A percentile compares a stretch with the other conserved stretches of the same genome.
These are phyloP conservation scores for Diaporthe sp. DNA, from an alignment of 2,329 filamentous ascomycete genomes.

Conservation along the genomic window DNA sequence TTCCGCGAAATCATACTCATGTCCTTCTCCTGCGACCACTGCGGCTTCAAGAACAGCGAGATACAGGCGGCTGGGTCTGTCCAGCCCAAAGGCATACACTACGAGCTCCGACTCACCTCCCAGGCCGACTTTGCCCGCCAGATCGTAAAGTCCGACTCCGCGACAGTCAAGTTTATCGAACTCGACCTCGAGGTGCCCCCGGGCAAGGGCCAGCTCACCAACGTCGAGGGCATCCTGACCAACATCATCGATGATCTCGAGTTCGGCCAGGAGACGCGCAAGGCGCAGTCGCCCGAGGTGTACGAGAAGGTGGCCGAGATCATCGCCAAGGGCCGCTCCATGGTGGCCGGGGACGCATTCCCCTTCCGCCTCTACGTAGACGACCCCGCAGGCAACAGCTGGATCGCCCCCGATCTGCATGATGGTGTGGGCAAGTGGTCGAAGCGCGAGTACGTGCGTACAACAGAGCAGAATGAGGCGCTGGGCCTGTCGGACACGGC, in stretches of 20 bases:
- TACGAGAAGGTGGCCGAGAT: conserved; percentile 82
- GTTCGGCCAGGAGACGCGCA: conserved; percentile 84
- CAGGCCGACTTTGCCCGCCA: conserved; percentile 83
- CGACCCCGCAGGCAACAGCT: conserved; percentile 95
- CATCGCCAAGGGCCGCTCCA: conserved; percentile 77
- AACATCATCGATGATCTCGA: conserved; percentile 85
- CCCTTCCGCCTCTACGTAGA: conserved; percentile 91
- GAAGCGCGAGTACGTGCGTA: conserved; percentile 85
- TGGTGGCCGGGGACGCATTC: conserved; percentile 81
- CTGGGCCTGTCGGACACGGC: conserved; percentile 80
- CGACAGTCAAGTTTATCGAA: conserved; percentile 87
- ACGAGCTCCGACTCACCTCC: conserved; percentile 81
- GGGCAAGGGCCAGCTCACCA: conserved; percentile 90
- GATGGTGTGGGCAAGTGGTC: conserved; percentile 88
- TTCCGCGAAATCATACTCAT: conserved; percentile 98
- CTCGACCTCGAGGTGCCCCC: conserved; percentile 93
- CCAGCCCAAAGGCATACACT: conserved; percentile 87
- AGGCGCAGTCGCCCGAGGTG: conserved; percentile 80
- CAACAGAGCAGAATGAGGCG: conserved; percentile 84
- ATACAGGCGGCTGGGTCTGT: conserved; percentile 93
- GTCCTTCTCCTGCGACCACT: conserved; percentile 94
- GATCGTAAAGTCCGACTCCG: conserved; percentile 92
- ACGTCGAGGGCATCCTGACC: conserved; percentile 87
- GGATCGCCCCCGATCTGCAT: conserved; percentile 88
- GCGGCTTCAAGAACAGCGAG: conserved; percentile 90